Base-by-base conservation (phyloP, 2,329 filamentous ascomycete species). In the Penicillium sp. region DNA sequence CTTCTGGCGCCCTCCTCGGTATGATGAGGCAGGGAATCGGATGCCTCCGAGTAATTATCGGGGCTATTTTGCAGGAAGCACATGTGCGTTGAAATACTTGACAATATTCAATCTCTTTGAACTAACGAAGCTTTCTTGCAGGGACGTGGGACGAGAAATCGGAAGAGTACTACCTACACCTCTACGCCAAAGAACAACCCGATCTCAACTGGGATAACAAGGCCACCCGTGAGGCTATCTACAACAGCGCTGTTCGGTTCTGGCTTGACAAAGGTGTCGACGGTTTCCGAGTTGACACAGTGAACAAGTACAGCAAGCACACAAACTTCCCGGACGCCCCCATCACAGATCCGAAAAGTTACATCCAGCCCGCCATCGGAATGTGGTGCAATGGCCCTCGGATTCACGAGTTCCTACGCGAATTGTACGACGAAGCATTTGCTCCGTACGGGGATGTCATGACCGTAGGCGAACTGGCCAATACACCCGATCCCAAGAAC, bases 181-280 rank as follows among this genome's bases (percentile, higher is more conserved):
- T 92, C 18, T 92, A 90, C 70, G 83, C 85, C 10, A 81, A 81
- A 18, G 83, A 88, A 61, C 89, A 92, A 70, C 89, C 89, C 0
- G 89, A 92, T 63, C 77, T 92, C 14, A 92, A 92, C 71, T 92
- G 88, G 88, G 87, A 91, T 67, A 87, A 85, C 55, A 76, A 78
- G 0, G 82, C 80, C 20, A 81, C 85, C 0, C 81, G 89, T 2
- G 74, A 80, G 38, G 88, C 87, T 6, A 84, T 90, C 26, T 89
- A 89, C 72, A 79, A 87, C 37, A 81, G 79, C 11, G 78, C 85
- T 1, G 88, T 90, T 80, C 80, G 82, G 43, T 92, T 91, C 69
- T 92, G 89, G 89, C 80, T 92, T 0, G 77, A 87, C 44, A 81
- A 81, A 24, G 88, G 88, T 10, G 84, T 90, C 0, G 83, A 86